Percentiles rank a stretch among this genome's conserved stretches.
Conservation (phyloP, 495 filamentous ascomycete species). For the Penicillium angulare region DNA sequence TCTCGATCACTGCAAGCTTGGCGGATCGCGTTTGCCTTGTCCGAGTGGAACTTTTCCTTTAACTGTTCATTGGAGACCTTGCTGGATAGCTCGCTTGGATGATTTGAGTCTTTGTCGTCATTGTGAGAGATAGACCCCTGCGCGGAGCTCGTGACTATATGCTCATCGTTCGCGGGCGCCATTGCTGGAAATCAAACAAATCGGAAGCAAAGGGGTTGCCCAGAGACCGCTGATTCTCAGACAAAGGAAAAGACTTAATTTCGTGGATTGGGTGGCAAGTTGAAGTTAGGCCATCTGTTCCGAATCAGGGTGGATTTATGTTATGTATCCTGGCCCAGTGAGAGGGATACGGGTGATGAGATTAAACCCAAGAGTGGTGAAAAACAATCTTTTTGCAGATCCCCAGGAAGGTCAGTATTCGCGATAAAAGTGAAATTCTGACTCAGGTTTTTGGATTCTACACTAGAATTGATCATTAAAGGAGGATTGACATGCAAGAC, state of each 20-base stretch:
- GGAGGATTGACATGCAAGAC: not conserved
- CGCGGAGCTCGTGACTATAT: no score
- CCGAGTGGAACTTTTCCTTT: conserved; percentile 3
- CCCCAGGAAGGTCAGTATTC: no score
- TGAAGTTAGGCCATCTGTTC: not conserved
- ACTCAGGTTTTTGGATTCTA: no score
- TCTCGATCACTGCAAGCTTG: conserved; percentile 66
- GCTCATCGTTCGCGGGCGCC: no score
- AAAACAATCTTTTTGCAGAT: no score
- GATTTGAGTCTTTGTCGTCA: not conserved
- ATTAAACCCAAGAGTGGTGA: not conserved
- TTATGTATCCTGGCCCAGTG: not conserved
- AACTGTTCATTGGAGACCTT: conserved; percentile 1
- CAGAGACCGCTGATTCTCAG: no score
- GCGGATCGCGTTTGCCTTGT: conserved; percentile 52
- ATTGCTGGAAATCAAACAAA: no score
- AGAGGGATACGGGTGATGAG: no score
- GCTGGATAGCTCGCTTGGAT: conserved; percentile 1
- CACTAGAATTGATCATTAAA: no score
- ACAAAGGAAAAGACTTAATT: no score
- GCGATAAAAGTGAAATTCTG: no score
- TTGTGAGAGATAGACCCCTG: not conserved
- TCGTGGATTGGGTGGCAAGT: not conserved
- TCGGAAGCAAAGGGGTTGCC: no score
- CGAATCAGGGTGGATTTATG: not conserved